These are phyloP conservation scores for Tolypocladium amazonense DNA, from an alignment of 2,329 filamentous ascomycete genomes.

Conservation along the genomic window DNA sequence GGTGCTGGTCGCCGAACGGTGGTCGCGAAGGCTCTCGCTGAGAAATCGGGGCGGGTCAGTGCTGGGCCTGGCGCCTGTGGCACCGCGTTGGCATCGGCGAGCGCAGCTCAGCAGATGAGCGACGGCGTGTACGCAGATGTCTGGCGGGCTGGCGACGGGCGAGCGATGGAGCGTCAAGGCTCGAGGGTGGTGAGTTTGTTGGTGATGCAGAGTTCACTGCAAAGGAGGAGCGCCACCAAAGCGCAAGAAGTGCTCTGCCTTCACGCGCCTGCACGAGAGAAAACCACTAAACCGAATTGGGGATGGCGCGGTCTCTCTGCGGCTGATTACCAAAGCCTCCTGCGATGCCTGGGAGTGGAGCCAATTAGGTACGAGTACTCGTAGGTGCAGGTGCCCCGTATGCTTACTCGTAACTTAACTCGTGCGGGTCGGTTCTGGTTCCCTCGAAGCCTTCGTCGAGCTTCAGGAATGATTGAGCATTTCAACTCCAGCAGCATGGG, in stretches of 20 bases:
- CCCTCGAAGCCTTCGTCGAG: not conserved
- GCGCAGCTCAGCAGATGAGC: constrained; percentile 11
- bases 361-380: too few species aligned
- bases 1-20: not conserved
- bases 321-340: not conserved
- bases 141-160: not conserved
- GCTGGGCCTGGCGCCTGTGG: constrained; percentile 19
- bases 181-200: not conserved
- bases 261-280: not conserved
- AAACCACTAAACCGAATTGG: not conserved
- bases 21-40: not conserved
- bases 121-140: constrained; percentile 2
- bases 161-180: not conserved
- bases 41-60: constrained; percentile 18
- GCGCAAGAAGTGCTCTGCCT: not conserved
- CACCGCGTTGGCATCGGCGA: constrained; percentile 21
- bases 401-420: too few species aligned
- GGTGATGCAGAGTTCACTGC: not conserved
- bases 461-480: not conserved
- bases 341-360: not conserved
- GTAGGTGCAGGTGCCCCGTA: too few species aligned
- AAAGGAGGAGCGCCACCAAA: not conserved
- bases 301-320: not conserved
- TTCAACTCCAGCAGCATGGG: not conserved
- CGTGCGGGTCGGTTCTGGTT: too few species aligned